Base-by-base conservation (phyloP, 768 basidiomycete genomes). In the Ramaria sp. region DNA sequence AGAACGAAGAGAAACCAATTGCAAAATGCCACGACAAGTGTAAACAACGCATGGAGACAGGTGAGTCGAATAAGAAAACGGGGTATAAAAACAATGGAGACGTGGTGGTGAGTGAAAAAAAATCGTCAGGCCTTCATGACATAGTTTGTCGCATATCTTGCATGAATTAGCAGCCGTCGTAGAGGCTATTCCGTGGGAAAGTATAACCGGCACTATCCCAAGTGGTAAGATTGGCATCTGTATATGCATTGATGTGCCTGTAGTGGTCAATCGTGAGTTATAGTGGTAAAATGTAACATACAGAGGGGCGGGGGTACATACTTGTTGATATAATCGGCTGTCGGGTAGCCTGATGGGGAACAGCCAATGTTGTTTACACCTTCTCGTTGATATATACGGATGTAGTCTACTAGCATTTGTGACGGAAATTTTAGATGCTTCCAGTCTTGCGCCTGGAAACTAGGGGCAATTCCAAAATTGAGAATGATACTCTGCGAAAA, bases 341-440 rank as follows among this genome's bases (percentile, higher is more conserved):
- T 99, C 0, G 95, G 95, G 58, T 79, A 74, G 47, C 74, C 77
- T 2, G 81, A 71, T 7, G 95, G 95, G 67, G 89, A 76, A 68
- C 95, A 99, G 0, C 86, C 85, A 37, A 91, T 63, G 11, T 79
- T 84, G 54, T 84, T 60, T n/a, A 80, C 66, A 11, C 85, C 91
- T 19, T 81, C 66, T 39, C 86, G 81, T 71, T 96, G 93, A 62
- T 91, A 91, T 51, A 94, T 77, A 41, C 91, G 84, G 20, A 99
- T 78, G 63, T 97, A 97, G 69, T 97, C 95, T 60, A 98, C 71
- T 58, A 79, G 80, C 88, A 95, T 87, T 59, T 77, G 71, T 7
- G 78, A 75, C 0, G 94, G 95, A 75, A 92, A 95, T 47, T 69
- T 63, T 54, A 97, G 72, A 64, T 90, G 72, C 61, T 72, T 73